Percentiles rank a stretch among this genome's conserved stretches.
Conservation (phyloP, 768 basidiomycete genomes). For the Phlebiopsis flavidoalba region DNA sequence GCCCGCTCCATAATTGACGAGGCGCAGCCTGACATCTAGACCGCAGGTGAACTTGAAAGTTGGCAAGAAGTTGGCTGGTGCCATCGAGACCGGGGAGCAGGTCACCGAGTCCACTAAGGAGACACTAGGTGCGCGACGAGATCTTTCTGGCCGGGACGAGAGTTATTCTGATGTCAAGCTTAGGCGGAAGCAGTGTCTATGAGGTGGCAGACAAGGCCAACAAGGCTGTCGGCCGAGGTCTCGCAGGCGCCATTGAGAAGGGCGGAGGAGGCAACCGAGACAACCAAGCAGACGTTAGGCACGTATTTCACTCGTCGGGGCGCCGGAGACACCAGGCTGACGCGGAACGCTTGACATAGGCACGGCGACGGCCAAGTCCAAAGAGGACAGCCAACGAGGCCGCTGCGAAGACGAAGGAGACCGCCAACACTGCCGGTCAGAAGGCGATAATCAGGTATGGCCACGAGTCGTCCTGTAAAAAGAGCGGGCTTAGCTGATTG, state of each 20-base stretch:
- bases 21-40: not conserved
- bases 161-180: not conserved
- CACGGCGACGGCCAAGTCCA: conserved; percentile 24
- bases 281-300: conserved; percentile 34
- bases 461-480: not conserved
- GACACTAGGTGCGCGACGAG: conserved; percentile 24
- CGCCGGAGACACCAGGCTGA: not conserved
- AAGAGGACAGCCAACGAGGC: conserved; percentile 23
- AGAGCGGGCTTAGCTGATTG: too few relatives aligned
- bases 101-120: conserved; percentile 33
- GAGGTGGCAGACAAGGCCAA: conserved; percentile 28
- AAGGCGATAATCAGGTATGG: conserved; percentile 38
- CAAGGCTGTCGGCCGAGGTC: conserved; percentile 32
- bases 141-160: not conserved
- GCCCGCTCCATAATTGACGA: not conserved
- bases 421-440: conserved; percentile 27
- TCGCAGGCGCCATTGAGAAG: conserved; percentile 38
- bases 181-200: conserved; percentile 1
- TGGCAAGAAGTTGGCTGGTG: conserved; percentile 31
- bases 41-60: conserved; percentile 35
- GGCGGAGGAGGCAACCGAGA: conserved; percentile 35
- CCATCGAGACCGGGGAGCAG: conserved; percentile 36
- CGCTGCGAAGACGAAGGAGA: conserved; percentile 29
- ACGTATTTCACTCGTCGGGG: not conserved
- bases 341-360: not conserved